Evolutionary conservation across 2,329 filamentous ascomycete species (phyloP), one percentile per base, ranked within the genome.

Genomic region (Alternaria arbusti): DNA sequence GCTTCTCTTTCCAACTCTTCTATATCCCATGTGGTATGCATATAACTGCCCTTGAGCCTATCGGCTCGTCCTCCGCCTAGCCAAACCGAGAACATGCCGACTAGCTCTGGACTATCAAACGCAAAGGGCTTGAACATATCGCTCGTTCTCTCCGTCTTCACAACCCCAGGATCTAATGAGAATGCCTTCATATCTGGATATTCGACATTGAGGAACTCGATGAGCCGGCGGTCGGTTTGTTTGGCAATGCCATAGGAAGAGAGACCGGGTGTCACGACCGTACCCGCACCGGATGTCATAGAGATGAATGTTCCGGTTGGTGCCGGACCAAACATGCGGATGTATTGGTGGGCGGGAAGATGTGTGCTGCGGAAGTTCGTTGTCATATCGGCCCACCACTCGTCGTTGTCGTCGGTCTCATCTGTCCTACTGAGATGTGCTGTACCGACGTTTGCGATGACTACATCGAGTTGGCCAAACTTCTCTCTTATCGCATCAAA

Each of bases 311-410:
- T 58, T 4, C 60, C 60, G 3, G 26, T 43, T 2, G 52, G 43
- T 11, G 40, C 50, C 1, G 63, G 60, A 7, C 46, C 47, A 36
- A 65, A 69, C 0, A 56, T 55, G 4, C 28, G 23, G 28, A 69
- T 61, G 23, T 59, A 70, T 17, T 65, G 52, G 32, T 69, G 68
- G 11, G 59, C 61, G 20, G 67, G 49, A 26, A 64, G 61, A 22
- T 65, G 54, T 11, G 65, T 63, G 20, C 63, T 63, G 11, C 59
- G 49, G 5, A 69, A 52, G 30, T 71, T 68, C 4, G 51, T 61
- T 2, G 45, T 64, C 23, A 62, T 58, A 11, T 59, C 46, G 8
- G 55, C 30, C 58, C 57, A 59, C 58, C 64, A 62, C 13, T 25
- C 30, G 17, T 64, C 61, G 9, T 60, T 32, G 3, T 61, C 54